These are phyloP conservation scores for barrel medic (Medicago truncatula) DNA, from an alignment of 306 rosid genomes.

Conservation along the genomic window MtrunA17r5.0-ANR NC_053043.1:13825501-13826000, in stretches of 20 bases:
- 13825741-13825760: constrained; percentile 86
- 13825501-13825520: constrained; percentile 10
- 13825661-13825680: constrained; percentile 29
- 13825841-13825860: not conserved
- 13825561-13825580: constrained; percentile 12
- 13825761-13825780: constrained; percentile 75
- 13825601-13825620: not conserved
- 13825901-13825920: constrained; percentile 3
- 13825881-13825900: no score
- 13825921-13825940: not conserved
- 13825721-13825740: constrained; percentile 92
- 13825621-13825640: not conserved
- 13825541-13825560: constrained; percentile 5
- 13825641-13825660: constrained; percentile 15
- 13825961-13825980: not conserved
- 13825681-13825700: constrained; percentile 79
- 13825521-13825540: not conserved
- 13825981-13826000: not conserved
- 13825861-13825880: constrained; percentile 11
- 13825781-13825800: constrained; percentile 92
- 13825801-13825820: constrained; percentile 10
- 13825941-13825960: no score
- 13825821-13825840: not conserved
- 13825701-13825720: constrained; percentile 98
- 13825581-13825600: not conserved